Base-by-base conservation (phyloP, 306 rosid species). In the Corylus americana region DNA sequence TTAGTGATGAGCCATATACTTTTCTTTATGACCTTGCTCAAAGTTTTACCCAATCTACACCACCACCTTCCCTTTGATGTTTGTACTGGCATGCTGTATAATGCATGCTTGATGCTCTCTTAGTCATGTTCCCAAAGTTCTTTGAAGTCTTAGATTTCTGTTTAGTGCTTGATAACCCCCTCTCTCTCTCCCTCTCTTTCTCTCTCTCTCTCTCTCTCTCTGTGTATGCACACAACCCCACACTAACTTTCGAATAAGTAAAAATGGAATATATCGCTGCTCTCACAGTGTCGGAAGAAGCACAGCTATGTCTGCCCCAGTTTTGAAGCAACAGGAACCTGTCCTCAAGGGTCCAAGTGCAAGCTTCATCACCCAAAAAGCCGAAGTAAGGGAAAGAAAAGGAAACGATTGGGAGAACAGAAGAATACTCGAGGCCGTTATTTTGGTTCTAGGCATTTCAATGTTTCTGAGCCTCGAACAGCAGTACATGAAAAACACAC, bases 291-390 rank as follows among this genome's bases (percentile, higher is more conserved):
- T 82, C 97, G 90, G 90, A 93, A 88, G 94, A 95, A 91, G 89
- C 99, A 95, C 86, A 90, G 98, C 89, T 91, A 90, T 77, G 87
- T 89, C 73, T 93, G 96, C 84, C 93, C 90, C 51, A 42, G 80
- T 81, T 95, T 93, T 84, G 92, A 93, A 90, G 94, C 93, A 53
- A 91, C 94, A 0, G 98, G 98, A 74, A 84, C 83, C 71, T 93
- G 99, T 73, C 72, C 88, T 25, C 85, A 87, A 81, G 92, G 91
- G 69, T 57, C 83, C 73, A 89, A 84, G 71, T 95, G 98, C 94
- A 95, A 90, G 86, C 97, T 95, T 81, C 97, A 91, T 79, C 97
- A 95, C 79, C 99, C 99, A 5, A 88, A 81, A 81, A 89, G 75
- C 69, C 87, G 83, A 75, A 77, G 83, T 7, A 85, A 79, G 67